Conservation (phyloP, 2,329 filamentous ascomycete genomes). For the Scortechinia acanthostroma region DNA sequence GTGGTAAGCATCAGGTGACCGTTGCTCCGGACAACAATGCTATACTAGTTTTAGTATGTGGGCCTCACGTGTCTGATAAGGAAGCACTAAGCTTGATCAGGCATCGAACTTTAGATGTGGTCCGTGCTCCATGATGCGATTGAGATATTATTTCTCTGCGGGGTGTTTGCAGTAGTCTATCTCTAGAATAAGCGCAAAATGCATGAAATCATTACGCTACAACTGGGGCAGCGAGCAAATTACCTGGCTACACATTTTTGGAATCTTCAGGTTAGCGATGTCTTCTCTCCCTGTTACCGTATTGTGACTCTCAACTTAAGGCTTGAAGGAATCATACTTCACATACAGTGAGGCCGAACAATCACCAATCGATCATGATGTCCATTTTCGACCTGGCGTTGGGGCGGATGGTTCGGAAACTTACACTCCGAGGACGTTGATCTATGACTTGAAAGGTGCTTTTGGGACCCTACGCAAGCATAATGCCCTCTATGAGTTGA, state of each 20-base stretch:
- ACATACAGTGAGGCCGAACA: conserved; percentile 69
- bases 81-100: too few species aligned
- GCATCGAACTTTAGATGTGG: too few species aligned
- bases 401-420: conserved; percentile 82
- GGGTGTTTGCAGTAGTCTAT: too few species aligned
- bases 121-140: too few species aligned
- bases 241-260: conserved; percentile 94
- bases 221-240: conserved; percentile 88
- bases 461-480: conserved; percentile 84
- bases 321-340: conserved; percentile 88
- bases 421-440: conserved; percentile 80
- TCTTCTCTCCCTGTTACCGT: conserved; percentile 10
- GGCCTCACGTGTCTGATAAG: too few species aligned
- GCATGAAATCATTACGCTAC: conserved; percentile 91
- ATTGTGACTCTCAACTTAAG: neutral
- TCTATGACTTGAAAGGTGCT: conserved; percentile 90
- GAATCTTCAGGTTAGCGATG: conserved; percentile 89
- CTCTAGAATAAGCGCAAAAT: conserved; percentile 42
- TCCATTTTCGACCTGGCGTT: conserved; percentile 81
- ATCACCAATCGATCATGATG: conserved; percentile 70
- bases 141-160: too few species aligned
- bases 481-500: conserved; percentile 73
- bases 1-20: too few species aligned
- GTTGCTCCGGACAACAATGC: too few species aligned
- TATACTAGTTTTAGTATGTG: too few species aligned